These are phyloP conservation scores for Ophiocordyceps camponoti-leonardi DNA, from an alignment of 2,329 filamentous ascomycete genomes.

Conservation along the genomic window DNA sequence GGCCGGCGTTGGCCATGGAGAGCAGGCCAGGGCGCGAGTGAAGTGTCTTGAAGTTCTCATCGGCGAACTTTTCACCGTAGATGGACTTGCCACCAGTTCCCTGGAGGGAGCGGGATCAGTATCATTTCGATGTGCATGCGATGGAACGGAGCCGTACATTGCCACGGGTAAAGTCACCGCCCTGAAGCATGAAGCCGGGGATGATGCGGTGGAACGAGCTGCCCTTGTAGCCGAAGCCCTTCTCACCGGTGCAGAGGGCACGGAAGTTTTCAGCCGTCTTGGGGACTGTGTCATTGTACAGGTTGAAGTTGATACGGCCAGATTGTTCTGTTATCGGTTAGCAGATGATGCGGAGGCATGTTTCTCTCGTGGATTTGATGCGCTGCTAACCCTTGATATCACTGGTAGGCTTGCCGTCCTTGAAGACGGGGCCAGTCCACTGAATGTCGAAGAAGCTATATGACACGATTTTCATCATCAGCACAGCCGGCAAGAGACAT, in stretches of 20 bases:
- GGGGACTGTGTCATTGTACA: slow-evolving; percentile 73
- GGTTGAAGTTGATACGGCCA: slow-evolving; percentile 76
- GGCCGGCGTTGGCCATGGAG: slow-evolving; percentile 90
- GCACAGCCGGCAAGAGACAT: not conserved
- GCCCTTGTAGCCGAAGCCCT: slow-evolving; percentile 68
- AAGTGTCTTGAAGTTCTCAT: slow-evolving; percentile 75
- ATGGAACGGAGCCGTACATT: slow-evolving; percentile 45
- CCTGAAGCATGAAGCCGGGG: slow-evolving; percentile 88
- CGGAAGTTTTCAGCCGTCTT: slow-evolving; percentile 80
- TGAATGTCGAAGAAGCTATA: slow-evolving; percentile 54
- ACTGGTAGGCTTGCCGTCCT: slow-evolving; percentile 37
- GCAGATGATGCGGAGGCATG: not conserved
- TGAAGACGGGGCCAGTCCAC: slow-evolving; percentile 57
- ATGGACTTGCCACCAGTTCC: slow-evolving; percentile 86
- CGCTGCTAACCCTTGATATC: slow-evolving; percentile 39
- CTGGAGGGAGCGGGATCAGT: slow-evolving; percentile 23
- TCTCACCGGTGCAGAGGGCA: slow-evolving; percentile 63
- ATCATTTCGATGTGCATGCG: not conserved
- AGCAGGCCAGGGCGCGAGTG: slow-evolving; percentile 64
- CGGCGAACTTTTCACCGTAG: slow-evolving; percentile 85
- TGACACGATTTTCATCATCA: not conserved
- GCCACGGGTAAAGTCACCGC: slow-evolving; percentile 83
- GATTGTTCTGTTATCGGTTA: slow-evolving; percentile 35
- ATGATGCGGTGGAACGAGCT: slow-evolving; percentile 90
- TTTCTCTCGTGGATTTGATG: not conserved